Percentiles rank a stretch among this genome's conserved stretches.
Evolutionary conservation across 768 basidiomycete species (phyloP).

Genomic region (Lactifluus pinguis): DNA sequence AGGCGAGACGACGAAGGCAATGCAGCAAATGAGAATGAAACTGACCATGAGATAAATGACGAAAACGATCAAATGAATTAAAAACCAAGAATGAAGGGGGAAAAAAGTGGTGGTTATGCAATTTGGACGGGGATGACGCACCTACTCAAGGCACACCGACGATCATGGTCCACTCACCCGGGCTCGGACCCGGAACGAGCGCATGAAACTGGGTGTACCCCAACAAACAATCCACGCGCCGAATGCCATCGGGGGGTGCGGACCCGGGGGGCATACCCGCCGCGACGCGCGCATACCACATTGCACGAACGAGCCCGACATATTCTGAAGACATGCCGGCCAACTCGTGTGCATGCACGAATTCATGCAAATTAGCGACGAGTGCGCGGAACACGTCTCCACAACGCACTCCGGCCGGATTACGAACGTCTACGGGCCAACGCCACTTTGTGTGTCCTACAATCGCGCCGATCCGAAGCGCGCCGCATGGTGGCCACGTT

Average conservation of each 20-base stretch:
- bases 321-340: slow-evolving; percentile 19
- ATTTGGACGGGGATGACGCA: not conserved
- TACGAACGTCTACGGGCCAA: slow-evolving; percentile 48
- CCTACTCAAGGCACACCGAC: slow-evolving; percentile 4
- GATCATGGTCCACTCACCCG: slow-evolving; percentile 17
- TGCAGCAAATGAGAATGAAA: not conserved
- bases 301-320: not conserved
- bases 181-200: slow-evolving; percentile 7
- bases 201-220: slow-evolving; percentile 11
- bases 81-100: not conserved
- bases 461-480: slow-evolving; percentile 48
- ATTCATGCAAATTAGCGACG: slow-evolving; percentile 33
- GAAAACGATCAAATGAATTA: not conserved
- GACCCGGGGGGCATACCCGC: not conserved
- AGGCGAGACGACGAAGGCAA: not conserved
- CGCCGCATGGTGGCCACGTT: slow-evolving; percentile 50
- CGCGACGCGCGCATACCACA: slow-evolving; percentile 18
- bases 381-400: slow-evolving; percentile 44
- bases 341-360: slow-evolving; percentile 24
- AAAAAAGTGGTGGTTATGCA: not conserved
- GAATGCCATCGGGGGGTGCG: slow-evolving; percentile 1
- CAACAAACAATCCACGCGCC: slow-evolving; percentile 10
- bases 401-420: slow-evolving; percentile 38
- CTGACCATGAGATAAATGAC: not conserved
- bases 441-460: slow-evolving; percentile 40